Base-by-base conservation (phyloP, 225 moss, liverwort and hornwort genomes). In the Thuidium tamariscinum region DNA sequence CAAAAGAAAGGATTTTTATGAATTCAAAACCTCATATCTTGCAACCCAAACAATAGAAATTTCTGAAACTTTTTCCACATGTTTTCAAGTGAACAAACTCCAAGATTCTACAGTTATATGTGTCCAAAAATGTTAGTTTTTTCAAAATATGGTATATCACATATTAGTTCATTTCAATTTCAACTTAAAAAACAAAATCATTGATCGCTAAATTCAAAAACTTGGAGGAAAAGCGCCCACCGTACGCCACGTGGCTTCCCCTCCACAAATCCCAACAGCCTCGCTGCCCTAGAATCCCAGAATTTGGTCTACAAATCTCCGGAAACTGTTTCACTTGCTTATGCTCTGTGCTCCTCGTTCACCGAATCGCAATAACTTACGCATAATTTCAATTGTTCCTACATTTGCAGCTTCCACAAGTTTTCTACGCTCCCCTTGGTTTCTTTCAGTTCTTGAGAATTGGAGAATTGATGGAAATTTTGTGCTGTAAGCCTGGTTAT, bases 401-500 rank as follows among this genome's bases (percentile, higher is more conserved):
- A 11, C 18, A 20, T 8, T 60, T 62, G 11, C 55, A 27, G 49
- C 46, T 25, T 32, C 41, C 69, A 2, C 69, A 23, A 59, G n/a
- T 56, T 59, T 51, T 39, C 25, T 37, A 29, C 37, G 36, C 7
- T 57, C 20, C 3, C 36, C 5, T 27, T 46, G 61, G 61, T 41
- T 86, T 37, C 51, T 71, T 72, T 19, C 36, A 15, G 27, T 34
- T 19, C 52, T 21, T 39, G 39, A 51, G 51, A 61, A 48, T 46
- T 46, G 46, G 22, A 22, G 32, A 62, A n/a, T 84, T 52, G 57
- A 91, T 91, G 91, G 88, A 89, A 37, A 74, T 83, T 76, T 36
- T 89, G 83, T 91, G 89, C 46, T 88, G 73, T 42, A 88, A 80
- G 51, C 86, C 83, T 74, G 91, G 89, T 37, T 91, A 91, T 86